These are phyloP conservation scores for Lecanosticta acicola DNA, from an alignment of 2,329 filamentous ascomycete species.

Conservation along the genomic window DNA sequence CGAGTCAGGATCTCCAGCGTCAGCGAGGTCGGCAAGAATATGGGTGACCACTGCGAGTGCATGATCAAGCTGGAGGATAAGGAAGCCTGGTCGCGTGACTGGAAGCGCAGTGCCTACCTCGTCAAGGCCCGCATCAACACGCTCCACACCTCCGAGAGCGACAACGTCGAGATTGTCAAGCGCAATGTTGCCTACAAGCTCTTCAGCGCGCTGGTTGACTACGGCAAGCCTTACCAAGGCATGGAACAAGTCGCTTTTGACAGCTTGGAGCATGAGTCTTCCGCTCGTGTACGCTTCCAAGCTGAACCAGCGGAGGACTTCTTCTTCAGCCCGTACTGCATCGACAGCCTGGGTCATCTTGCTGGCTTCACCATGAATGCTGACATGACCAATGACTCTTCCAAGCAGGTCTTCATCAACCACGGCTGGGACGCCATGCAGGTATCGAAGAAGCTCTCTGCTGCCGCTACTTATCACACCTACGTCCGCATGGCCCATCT, in stretches of 20 bases:
- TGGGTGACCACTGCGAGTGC: constrained; percentile 17
- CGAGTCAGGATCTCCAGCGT: constrained; percentile 5
- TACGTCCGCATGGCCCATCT: constrained; percentile 1
- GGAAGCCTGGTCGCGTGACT: constrained; percentile 23
- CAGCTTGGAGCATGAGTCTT: constrained; percentile 35
- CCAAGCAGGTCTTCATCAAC: background rate
- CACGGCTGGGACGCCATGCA: constrained; percentile 30
- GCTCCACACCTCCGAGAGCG: constrained; percentile 22
- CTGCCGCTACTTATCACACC: constrained; percentile 18
- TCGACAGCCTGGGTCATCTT: constrained; percentile 33
- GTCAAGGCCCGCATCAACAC: constrained; percentile 26
- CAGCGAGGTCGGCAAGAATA: background rate
- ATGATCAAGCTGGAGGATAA: constrained; percentile 20
- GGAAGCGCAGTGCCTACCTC: constrained; percentile 26
- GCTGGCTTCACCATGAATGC: constrained; percentile 25
- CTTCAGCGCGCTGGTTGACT: constrained; percentile 15
- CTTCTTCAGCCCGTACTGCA: constrained; percentile 27
- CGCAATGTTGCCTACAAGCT: constrained; percentile 31
- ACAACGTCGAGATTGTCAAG: constrained; percentile 25
- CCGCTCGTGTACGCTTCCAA: constrained; percentile 18
- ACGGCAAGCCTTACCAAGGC: constrained; percentile 11
- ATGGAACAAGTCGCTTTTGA: constrained; percentile 10
- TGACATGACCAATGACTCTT: background rate
- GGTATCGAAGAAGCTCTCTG: constrained; percentile 22
- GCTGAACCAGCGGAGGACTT: constrained; percentile 11